Evolutionary conservation across 441 rosid species (phyloP).

Genomic region (Geranium incanum): DNA sequence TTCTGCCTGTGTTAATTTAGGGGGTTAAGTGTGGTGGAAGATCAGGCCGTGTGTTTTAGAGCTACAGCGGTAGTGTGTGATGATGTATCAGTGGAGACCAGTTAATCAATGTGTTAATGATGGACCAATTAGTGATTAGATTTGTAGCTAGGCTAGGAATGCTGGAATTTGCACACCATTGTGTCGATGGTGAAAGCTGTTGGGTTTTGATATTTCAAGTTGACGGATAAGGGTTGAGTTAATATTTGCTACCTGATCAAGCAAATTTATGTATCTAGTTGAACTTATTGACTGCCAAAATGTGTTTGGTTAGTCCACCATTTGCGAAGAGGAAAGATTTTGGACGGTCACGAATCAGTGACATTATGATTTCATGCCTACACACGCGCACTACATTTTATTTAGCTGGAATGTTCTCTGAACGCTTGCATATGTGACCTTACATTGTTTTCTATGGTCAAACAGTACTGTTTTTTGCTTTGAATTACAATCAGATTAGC

Average conservation of each 20-base stretch:
- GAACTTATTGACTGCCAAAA: neutral
- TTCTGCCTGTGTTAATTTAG: neutral
- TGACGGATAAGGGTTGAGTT: neutral
- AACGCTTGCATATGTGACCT: neutral
- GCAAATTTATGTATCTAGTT: neutral
- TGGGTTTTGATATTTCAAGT: neutral
- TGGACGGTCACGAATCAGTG: neutral
- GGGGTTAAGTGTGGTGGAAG: neutral
- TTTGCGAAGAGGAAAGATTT: neutral
- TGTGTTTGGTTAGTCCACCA: too few species aligned
- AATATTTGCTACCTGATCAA: neutral
- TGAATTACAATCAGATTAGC: neutral
- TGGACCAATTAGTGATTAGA: neutral
- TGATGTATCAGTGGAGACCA: neutral
- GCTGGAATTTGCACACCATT: neutral
- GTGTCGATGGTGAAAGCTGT: neutral
- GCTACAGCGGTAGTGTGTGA: neutral
- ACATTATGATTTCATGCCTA: neutral
- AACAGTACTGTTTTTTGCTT: neutral
- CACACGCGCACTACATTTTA: neutral
- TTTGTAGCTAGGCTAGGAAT: neutral
- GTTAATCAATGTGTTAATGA: neutral
- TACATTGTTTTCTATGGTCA: neutral
- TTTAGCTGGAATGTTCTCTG: neutral
- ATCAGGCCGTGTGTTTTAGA: neutral